Evolutionary conservation across 169 alveolate genomes (phyloP), one percentile per base, ranked within the genome.

Genomic region (Plasmodium ovale): DNA sequence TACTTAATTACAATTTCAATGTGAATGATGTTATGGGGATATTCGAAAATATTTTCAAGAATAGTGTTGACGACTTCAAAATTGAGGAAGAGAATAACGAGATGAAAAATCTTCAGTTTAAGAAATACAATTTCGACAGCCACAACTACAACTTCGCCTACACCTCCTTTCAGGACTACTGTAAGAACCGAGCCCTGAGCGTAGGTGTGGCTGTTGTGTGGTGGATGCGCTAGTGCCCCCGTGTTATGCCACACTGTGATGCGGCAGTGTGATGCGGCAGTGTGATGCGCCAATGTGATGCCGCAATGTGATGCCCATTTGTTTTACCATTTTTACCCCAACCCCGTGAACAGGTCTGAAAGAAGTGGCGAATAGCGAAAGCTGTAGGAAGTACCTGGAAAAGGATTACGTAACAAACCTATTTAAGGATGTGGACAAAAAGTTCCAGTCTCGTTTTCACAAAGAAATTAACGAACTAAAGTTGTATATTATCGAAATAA

Each of bases 1-100:
- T 53, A 12, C 25, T 82, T 53, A 65, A 82, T 31, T 51, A 82
- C 42, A 82, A 65, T 58, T 82, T 82, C 39, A 64, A 53, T 56
- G 68, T 82, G 7, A 67, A 82, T 65, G 90, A 67, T 65, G 69
- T 82, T 5, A 82, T 82, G 82, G 82, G 49, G 4, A 65, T 82
- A n/a, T 65, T 82, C 53, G 82, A 82, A 56, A 82, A 82, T 27
- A 82, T 53, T 21, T 82, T 82, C 12, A 82, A 82, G 79, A 53
- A 82, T 33, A 82, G 47, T 21, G 54, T 82, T 16, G 90, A 82
- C 44, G 71, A 82, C 49, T 58, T 74, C 16, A 74, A 74, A 65
- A 64, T 65, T 16, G 90, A 82, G 44, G 90, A 82, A 56, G 73
- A 73, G 33, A 49, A 82, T 27, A 49, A 67, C 42, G 84, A 65